phyloP scores from a whole-genome alignment of 2,329 filamentous ascomycete genomes.

The Cladophialophora yegresii region DNA sequence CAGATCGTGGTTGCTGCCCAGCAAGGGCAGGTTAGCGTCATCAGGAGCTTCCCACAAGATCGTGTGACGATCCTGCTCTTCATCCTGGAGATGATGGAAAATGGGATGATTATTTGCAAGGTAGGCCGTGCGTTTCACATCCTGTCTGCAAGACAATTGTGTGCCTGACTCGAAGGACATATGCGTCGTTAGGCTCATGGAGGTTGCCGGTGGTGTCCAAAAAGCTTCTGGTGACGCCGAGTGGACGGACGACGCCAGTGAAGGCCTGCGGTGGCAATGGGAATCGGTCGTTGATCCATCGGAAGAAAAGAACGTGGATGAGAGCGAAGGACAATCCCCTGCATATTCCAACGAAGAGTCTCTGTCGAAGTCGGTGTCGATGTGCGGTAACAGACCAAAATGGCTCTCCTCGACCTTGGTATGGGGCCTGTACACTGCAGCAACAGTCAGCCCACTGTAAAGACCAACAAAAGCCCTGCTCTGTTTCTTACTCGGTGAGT shows the following conservation, averaged over 20 bases:
- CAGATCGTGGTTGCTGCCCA: slow-evolving; percentile 14
- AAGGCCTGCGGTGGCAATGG: slow-evolving; percentile 24
- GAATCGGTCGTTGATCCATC: slow-evolving; percentile 23
- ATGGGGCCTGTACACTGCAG: slow-evolving; percentile 12
- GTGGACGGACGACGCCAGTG: slow-evolving; percentile 26
- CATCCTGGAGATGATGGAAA: slow-evolving; percentile 21
- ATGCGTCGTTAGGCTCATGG: slow-evolving; percentile 29
- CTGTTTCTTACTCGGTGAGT: not conserved
- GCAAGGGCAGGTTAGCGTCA: slow-evolving; percentile 13
- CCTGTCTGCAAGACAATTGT: slow-evolving; percentile 19
- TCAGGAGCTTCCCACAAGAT: slow-evolving; percentile 19
- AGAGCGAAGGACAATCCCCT: slow-evolving; percentile 29
- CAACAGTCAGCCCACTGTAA: slow-evolving; percentile 2
- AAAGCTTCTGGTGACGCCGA: slow-evolving; percentile 29
- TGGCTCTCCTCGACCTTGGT: slow-evolving; percentile 21
- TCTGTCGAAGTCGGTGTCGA: slow-evolving; percentile 25
- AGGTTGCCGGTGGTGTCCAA: slow-evolving; percentile 28
- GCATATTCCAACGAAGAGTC: slow-evolving; percentile 23
- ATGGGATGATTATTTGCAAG: slow-evolving; percentile 18
- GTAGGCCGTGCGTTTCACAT: slow-evolving; percentile 24
- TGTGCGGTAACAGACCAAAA: slow-evolving; percentile 24
- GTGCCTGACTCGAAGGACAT: slow-evolving; percentile 19
- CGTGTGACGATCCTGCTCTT: slow-evolving; percentile 15
- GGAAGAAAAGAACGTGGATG: slow-evolving; percentile 33
- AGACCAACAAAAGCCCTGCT: not conserved